Conservation (phyloP, 106 monocot species). For the Dactylorhiza incarnata region DNA sequence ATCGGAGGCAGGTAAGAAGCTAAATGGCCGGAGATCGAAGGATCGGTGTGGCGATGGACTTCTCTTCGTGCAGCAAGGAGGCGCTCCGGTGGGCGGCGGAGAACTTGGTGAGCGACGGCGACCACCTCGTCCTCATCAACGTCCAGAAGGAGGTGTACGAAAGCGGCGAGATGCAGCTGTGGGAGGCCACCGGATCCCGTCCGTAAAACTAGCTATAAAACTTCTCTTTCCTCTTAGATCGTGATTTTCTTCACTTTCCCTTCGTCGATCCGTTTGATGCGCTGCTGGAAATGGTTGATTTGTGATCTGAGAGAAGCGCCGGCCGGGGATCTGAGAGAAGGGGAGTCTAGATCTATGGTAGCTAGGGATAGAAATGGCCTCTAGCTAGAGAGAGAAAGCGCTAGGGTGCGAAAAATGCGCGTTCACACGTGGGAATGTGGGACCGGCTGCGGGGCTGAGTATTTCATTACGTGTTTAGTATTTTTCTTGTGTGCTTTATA, state of each 20-base stretch:
- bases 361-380: not conserved
- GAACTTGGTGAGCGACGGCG: conserved; percentile 52
- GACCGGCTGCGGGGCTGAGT: too few relatives aligned
- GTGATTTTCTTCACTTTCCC: not conserved
- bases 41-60: conserved; percentile 85
- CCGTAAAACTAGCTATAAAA: not conserved
- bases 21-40: conserved; percentile 27
- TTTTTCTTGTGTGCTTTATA: too few relatives aligned
- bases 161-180: conserved; percentile 73
- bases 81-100: conserved; percentile 76
- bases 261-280: not conserved
- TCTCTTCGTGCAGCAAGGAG: conserved; percentile 73
- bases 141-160: conserved; percentile 64
- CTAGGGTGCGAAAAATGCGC: too few relatives aligned
- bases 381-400: too few relatives aligned
- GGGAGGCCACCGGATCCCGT: conserved; percentile 91
- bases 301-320: not conserved
- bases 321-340: too few relatives aligned
- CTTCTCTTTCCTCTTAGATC: not conserved
- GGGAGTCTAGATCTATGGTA: not conserved
- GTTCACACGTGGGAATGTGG: too few relatives aligned
- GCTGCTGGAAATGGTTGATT: not conserved
- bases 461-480: too few relatives aligned
- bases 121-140: conserved; percentile 54
- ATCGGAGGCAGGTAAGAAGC: not conserved